Evolutionary conservation across 306 rosid species (phyloP), one percentile per base, ranked within the genome.

Genomic region (Heteromeles arbutifolia): DNA sequence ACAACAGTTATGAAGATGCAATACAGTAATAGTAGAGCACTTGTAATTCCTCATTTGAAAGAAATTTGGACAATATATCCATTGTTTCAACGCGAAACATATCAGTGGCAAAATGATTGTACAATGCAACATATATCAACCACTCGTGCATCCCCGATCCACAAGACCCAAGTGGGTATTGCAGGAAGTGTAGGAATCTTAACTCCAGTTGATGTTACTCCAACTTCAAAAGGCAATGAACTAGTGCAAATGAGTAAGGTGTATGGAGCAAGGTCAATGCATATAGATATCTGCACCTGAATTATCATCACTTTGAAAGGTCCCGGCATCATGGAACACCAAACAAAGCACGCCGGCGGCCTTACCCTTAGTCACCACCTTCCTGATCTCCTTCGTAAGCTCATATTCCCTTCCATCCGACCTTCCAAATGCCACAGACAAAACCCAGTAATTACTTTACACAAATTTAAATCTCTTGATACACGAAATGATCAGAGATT

Each of bases 321-420:
- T 90, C 73, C 97, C 99, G 1, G 99, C 97, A 76, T 92, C 97
- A 26, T 92, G 99, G 79, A 95, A 95, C 67, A 92, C 99, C 83
- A 92, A 54, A 41, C 97, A 97, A 80, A 95, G 99, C 72, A 92
- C 85, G 32, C 92, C 97, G 3, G 99, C 90, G 1, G 97, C 96
- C 81, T 85, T 90, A 67, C 79, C 90, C 73, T 84, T 92, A 0
- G 97, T 84, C 72, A 95, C 84, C 28, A 89, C 91, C 83, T 87
- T 92, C 79, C 86, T 81, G 44, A 92, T 78, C 78, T 95, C 93
- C 83, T 87, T 90, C 65, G 92, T 85, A 43, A 81, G 74, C 78
- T 80, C 76, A 86, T 86, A 84, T 74, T 85, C 86, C 53, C 69
- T 76, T 25, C 76, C 63, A 70, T 62, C 88, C 44, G 83, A 70